Base-by-base conservation (phyloP, 805 yeast species). In the Wickerhamomyces chambardii region DNA sequence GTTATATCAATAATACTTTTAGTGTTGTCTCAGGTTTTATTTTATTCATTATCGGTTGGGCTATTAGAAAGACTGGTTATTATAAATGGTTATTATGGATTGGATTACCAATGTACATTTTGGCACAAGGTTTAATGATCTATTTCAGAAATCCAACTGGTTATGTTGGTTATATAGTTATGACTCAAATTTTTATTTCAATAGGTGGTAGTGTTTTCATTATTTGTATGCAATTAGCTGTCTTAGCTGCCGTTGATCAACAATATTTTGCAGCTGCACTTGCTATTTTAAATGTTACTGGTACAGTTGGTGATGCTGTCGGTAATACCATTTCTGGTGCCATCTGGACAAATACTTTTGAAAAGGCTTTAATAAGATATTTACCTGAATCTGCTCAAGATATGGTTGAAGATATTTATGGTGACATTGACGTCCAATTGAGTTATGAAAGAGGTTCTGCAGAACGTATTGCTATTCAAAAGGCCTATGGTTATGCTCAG, bases 171-270 rank as follows among this genome's bases (percentile, higher is more conserved):
- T 45, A 56, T 4, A 43, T 61, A n/a, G 56, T 58, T 14, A 47
- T 54, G 50, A 42, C 51, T 32, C 63, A 58, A 40, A 48, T 63
- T 27, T 45, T 63, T 34, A 48, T 56, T 28, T 62, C 67, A 41
- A 51, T 63, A 30, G 70, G 64, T 25, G 70, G 65, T 42, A 63
- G 67, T 28, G 55, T 55, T 33, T 46, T 58, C 15, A 60, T 52
- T 31, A 47, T 62, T 37, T 63, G 62, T 30, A 47, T 64, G 6
- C 52, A 50, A 34, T 55, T 62, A 16, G 59, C 66, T 6, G 53
- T 60, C 1, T 64, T 61, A 43, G 67, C 66, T 4, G 57, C 66
- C 15, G 68, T 65, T 22, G 64, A 64, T 30, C 62, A 58, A 41
- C 63, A 62, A 33, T 67, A 62, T 46, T 51, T 62, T 36, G 63